Evolutionary conservation across 1,139 yeast species (phyloP), one percentile per base, ranked within the genome.

Genomic region (Candida sanyaensis): DNA sequence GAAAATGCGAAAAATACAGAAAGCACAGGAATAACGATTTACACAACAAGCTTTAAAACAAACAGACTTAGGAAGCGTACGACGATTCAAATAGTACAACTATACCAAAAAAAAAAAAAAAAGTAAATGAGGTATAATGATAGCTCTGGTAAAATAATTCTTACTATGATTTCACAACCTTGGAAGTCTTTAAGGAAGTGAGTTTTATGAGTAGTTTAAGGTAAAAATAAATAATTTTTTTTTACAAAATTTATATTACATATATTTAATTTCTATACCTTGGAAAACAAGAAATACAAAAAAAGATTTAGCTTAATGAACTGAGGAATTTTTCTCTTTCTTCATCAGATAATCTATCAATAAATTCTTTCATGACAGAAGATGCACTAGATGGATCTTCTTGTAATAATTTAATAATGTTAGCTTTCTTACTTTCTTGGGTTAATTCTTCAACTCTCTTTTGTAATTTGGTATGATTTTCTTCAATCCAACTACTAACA

Each of bases 401-500:
- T 60, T 80, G 81, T 60, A 87, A 78, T 51, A 83, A 69, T 56
- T 77, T 77, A 42, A 86, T 81, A 58, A 88, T 69, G 45, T 78
- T 80, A 61, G 81, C 82, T 55, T 85, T 85, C 53, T 83, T 76
- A 41, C 79, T 71, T 63, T 86, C 93, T 46, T 75, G 69, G 69
- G 83, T 84, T 70, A 90, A 76, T 54, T 83, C 81, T 56, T 78
- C 83, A 59, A 90, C 75, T 58, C 77, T 78, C 45, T 77, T 73
- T 52, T 85, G 86, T 55, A 89, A 76, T 55, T 77, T 69, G 50
- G 76, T 71, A 65, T 85, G 93, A 68, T 87, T 84, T 55, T 83
- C 84, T 69, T 90, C 97, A 59, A 91, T 86, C 92, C 95, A 92
- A 51, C 76, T 78, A 50, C 96, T 90, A 53, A 91, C 96, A 32